Conservation (phyloP, 2,329 filamentous ascomycete genomes). For the Botrytis sinoallii region DNA sequence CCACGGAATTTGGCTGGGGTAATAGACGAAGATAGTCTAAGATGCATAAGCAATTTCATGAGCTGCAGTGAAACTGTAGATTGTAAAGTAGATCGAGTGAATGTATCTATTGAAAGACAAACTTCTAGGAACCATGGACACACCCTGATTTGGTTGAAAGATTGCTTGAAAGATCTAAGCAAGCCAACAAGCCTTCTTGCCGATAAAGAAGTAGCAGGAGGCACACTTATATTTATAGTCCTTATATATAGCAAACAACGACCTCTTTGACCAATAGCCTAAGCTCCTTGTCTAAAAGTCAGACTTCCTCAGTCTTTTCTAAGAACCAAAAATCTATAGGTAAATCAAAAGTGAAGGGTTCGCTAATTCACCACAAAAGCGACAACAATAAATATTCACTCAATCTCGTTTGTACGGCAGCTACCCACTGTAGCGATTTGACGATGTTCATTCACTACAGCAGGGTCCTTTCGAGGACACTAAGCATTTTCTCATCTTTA, state of each 20-base stretch:
- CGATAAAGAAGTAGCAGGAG: background rate
- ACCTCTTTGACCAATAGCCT: background rate
- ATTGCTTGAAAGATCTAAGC: background rate
- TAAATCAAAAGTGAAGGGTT: background rate
- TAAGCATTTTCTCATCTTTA: background rate
- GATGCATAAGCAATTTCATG: fast-evolving
- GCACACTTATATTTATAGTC: background rate
- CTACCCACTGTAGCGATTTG: background rate
- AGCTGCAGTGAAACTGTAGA: background rate
- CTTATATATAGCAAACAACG: background rate
- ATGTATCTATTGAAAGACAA: background rate
- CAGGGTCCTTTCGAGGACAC: background rate
- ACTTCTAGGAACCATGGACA: background rate
- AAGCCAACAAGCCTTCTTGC: background rate
- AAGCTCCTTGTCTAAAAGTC: background rate
- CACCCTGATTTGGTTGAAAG: background rate
- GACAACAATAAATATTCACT: background rate
- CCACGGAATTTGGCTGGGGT: fast-evolving
- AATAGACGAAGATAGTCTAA: background rate
- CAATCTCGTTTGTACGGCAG: background rate
- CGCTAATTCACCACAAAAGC: background rate
- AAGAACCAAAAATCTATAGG: background rate
- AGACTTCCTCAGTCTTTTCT: fast-evolving
- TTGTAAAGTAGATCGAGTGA: fast-evolving
- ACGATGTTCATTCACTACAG: background rate